phyloP scores from a whole-genome alignment of 2,329 filamentous ascomycete species.

The Neurospora crassa region DNA sequence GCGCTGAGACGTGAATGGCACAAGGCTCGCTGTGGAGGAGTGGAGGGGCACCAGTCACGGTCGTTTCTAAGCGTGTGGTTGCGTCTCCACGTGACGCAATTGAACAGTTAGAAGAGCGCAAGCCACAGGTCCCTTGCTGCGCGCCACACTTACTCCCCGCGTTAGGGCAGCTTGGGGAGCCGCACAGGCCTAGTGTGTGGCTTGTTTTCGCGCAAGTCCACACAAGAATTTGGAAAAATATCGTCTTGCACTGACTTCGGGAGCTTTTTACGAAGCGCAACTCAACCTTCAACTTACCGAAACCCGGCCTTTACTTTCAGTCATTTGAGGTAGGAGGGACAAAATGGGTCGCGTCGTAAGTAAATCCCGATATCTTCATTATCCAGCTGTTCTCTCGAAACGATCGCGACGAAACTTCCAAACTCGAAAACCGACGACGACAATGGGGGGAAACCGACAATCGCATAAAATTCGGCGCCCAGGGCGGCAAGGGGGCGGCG shows the following conservation, averaged over 20 bases:
- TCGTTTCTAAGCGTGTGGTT: neutral
- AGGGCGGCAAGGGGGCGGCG: neutral
- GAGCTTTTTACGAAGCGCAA: conserved; percentile 18
- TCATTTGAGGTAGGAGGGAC: conserved; percentile 22
- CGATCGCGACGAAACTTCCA: neutral
- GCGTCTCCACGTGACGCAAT: neutral
- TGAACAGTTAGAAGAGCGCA: neutral
- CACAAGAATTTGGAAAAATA: conserved; percentile 23
- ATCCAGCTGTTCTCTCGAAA: conserved; percentile 1
- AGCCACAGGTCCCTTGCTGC: neutral
- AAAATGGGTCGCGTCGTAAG: conserved; percentile 45
- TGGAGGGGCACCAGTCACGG: neutral
- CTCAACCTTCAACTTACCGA: conserved; percentile 18
- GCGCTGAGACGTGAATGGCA: neutral
- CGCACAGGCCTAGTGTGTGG: conserved; percentile 15
- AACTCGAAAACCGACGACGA: neutral
- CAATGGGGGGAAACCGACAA: neutral
- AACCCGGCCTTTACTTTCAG: conserved; percentile 19
- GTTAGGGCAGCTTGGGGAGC: conserved; percentile 18
- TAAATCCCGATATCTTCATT: conserved; percentile 11
- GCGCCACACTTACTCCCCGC: conserved; percentile 13
- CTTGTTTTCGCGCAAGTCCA: conserved; percentile 14
- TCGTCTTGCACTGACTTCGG: conserved; percentile 15
- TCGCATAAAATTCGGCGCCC: neutral
- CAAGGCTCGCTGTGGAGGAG: neutral